These are phyloP conservation scores for Chloridella minuta DNA, from an alignment of 352 stramenopile species.

Conservation along the genomic window DNA sequence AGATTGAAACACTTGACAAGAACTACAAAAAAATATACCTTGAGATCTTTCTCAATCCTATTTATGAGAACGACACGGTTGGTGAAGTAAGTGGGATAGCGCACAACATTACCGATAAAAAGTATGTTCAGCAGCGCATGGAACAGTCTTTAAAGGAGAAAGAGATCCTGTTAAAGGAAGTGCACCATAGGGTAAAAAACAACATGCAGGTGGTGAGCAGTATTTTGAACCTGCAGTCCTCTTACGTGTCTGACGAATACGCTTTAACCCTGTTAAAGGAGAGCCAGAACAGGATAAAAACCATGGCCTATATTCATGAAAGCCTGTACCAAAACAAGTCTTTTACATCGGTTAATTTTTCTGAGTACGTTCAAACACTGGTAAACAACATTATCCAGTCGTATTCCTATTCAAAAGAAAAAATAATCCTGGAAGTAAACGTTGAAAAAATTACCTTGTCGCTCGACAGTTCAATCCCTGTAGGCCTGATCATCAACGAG, in stretches of 20 bases:
- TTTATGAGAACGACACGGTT: neutral
- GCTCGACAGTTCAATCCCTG: neutral
- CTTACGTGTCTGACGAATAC: neutral
- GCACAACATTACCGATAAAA: neutral
- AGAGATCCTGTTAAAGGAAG: neutral
- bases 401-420: neutral
- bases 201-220: neutral
- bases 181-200: neutral
- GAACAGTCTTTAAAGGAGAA: neutral
- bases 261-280: neutral
- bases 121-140: neutral
- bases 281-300: neutral
- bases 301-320: neutral
- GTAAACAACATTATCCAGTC: neutral
- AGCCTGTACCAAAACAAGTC: neutral
- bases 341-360: neutral
- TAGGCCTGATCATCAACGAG: neutral
- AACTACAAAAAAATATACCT: neutral
- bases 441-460: neutral
- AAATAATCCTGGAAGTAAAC: neutral
- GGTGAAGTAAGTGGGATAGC: neutral
- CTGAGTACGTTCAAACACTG: neutral
- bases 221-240: constrained; percentile 7
- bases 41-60: neutral
- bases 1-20: neutral